Conservation (phyloP, 768 basidiomycete genomes). For the Auriscalpium microsporum region DNA sequence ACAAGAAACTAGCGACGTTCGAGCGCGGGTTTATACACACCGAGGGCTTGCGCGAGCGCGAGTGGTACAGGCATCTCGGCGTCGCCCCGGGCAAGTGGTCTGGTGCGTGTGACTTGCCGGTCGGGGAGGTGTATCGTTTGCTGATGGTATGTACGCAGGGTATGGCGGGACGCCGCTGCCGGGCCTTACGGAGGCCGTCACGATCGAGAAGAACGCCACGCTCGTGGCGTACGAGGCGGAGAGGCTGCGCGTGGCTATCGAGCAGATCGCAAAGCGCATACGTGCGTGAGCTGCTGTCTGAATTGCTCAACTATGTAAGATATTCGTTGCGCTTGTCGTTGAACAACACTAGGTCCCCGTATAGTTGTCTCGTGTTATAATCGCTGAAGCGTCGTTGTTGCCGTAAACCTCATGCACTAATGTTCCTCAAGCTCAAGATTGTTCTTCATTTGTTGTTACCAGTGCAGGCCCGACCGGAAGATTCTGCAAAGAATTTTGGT, state of each 20-base stretch:
- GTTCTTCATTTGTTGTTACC: too few relatives aligned
- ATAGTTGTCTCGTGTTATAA: too few relatives aligned
- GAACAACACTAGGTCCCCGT: too few relatives aligned
- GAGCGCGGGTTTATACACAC: conserved; percentile 77
- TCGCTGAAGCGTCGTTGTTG: too few relatives aligned
- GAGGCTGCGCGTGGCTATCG: conserved; percentile 46
- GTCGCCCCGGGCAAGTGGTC: conserved; percentile 85
- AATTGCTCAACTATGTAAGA: too few relatives aligned
- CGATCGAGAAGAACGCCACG: conserved; percentile 55
- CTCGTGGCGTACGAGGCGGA: conserved; percentile 52
- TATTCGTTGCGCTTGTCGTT: too few relatives aligned
- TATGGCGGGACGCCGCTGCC: conserved; percentile 84
- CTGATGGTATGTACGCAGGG: conserved; percentile 31
- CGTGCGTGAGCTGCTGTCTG: too few relatives aligned
- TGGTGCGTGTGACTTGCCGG: conserved; percentile 32
- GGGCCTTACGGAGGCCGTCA: conserved; percentile 68
- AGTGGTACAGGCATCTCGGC: conserved; percentile 82
- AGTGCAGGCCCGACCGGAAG: too few relatives aligned
- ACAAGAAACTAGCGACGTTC: conserved; percentile 58
- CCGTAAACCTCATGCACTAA: too few relatives aligned
- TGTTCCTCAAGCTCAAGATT: too few relatives aligned
- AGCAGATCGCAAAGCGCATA: conserved; percentile 26
- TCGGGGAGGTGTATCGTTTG: neutral
- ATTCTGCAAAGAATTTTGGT: too few relatives aligned
- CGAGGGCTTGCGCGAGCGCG: conserved; percentile 67